Evolutionary conservation across 257 asterid species (phyloP).

Genomic region (Agastache rugosa): DNA sequence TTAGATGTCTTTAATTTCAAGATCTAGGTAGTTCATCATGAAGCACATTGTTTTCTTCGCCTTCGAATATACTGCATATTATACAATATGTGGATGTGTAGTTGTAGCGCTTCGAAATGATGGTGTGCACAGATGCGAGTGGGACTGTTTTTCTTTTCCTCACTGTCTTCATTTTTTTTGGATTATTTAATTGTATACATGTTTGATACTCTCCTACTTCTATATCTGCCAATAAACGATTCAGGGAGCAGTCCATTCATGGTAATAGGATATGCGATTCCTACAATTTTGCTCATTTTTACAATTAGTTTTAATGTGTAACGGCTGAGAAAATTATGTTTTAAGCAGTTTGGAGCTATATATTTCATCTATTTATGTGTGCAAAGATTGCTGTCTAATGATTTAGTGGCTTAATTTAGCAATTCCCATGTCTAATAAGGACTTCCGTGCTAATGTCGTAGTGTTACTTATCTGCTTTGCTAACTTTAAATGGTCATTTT

Average conservation of each 20-base stretch:
- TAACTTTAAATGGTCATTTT: not conserved
- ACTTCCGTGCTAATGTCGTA: not conserved
- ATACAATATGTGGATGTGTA: not conserved
- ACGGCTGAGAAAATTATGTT: too few relatives aligned
- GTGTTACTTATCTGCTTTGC: slow-evolving; percentile 16
- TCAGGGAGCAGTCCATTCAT: not conserved
- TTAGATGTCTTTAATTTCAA: slow-evolving; percentile 20
- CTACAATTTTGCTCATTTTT: not conserved
- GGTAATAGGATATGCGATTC: not conserved
- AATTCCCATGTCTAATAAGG: not conserved
- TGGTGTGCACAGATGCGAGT: not conserved
- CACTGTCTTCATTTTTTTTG: too few relatives aligned
- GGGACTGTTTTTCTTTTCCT: not conserved
- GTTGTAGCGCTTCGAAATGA: slow-evolving; percentile 3
- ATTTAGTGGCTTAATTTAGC: slow-evolving; percentile 7
- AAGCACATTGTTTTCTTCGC: slow-evolving; percentile 16
- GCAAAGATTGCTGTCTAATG: slow-evolving; percentile 4
- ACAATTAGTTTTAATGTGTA: too few relatives aligned
- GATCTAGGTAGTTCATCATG: not conserved
- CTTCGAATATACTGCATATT: not conserved
- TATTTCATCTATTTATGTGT: too few relatives aligned
- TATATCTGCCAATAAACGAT: not conserved
- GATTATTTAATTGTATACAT: too few relatives aligned
- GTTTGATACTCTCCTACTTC: not conserved
- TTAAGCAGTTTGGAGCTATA: too few relatives aligned